These are phyloP conservation scores for Periglandula ipomoeae DNA, from an alignment of 2,329 filamentous ascomycete genomes.

Conservation along the genomic window DNA sequence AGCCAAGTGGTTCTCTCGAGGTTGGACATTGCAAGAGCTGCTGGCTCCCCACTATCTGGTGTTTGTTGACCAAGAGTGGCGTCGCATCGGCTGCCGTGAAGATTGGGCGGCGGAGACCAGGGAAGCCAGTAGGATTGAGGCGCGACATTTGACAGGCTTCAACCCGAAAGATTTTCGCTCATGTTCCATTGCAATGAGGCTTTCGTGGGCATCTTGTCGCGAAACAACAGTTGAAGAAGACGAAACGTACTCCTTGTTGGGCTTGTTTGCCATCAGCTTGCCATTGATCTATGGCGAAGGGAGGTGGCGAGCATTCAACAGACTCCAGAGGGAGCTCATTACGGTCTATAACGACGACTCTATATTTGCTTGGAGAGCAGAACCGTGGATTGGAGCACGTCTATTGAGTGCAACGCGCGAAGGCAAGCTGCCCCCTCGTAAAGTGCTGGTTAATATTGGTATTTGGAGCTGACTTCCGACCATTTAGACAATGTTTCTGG, in stretches of 20 bases:
- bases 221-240: conserved; percentile 16
- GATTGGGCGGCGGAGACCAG: not conserved
- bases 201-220: conserved; percentile 19
- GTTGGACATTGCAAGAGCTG: conserved; percentile 19
- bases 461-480: not conserved
- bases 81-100: not conserved
- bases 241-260: conserved; percentile 19
- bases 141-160: not conserved
- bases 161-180: not conserved
- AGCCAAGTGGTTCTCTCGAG: conserved; percentile 15
- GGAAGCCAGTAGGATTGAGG: not conserved
- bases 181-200: not conserved
- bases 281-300: conserved; percentile 21
- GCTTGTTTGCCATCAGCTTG: conserved; percentile 20
- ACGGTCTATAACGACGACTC: conserved; percentile 8
- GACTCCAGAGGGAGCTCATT: conserved; percentile 18
- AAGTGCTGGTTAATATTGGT: not conserved
- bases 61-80: not conserved
- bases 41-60: conserved; percentile 10
- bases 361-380: conserved; percentile 11
- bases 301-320: conserved; percentile 12
- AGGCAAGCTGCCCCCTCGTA: not conserved
- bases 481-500: not conserved
- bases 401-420: not conserved
- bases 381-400: not conserved